phyloP scores from a whole-genome alignment of 176 grass and related monocot species.

The Eleusine coracana region DNA sequence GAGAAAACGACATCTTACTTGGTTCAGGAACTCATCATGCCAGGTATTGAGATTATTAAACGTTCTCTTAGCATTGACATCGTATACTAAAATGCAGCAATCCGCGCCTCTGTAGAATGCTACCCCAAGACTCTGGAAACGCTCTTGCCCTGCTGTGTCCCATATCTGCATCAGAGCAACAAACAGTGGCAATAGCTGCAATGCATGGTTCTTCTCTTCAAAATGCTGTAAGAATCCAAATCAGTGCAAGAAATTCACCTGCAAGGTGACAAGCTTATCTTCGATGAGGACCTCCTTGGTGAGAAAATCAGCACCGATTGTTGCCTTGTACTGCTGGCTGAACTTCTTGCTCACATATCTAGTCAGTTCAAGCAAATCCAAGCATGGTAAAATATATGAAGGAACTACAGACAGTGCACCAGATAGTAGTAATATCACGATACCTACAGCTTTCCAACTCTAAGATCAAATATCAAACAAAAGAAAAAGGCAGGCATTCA shows the following conservation, averaged over 20 bases:
- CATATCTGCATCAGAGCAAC: slow-evolving; percentile 62
- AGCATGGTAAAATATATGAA: neutral
- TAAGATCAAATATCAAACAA: neutral
- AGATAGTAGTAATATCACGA: neutral
- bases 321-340: slow-evolving; percentile 96
- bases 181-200: slow-evolving; percentile 5
- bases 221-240: slow-evolving; percentile 14
- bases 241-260: slow-evolving; percentile 45
- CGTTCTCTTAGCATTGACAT: slow-evolving; percentile 79
- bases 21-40: slow-evolving; percentile 94
- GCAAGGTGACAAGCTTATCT: slow-evolving; percentile 89
- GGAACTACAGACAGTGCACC: neutral
- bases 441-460: neutral
- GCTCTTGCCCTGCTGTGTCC: slow-evolving; percentile 98
- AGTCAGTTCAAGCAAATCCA: slow-evolving; percentile 37
- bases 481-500: neutral
- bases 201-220: neutral
- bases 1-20: slow-evolving; percentile 53
- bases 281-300: slow-evolving; percentile 92
- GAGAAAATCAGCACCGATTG: slow-evolving; percentile 96
- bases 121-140: slow-evolving; percentile 97
- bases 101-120: slow-evolving; percentile 96
- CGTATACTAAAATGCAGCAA: slow-evolving; percentile 92
- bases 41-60: slow-evolving; percentile 85
- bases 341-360: slow-evolving; percentile 99